A percentile compares a stretch with the other conserved stretches of the same genome.
These are phyloP conservation scores for Coniochaeta ligniaria DNA, from an alignment of 2,329 filamentous ascomycete genomes.

Conservation along the genomic window DNA sequence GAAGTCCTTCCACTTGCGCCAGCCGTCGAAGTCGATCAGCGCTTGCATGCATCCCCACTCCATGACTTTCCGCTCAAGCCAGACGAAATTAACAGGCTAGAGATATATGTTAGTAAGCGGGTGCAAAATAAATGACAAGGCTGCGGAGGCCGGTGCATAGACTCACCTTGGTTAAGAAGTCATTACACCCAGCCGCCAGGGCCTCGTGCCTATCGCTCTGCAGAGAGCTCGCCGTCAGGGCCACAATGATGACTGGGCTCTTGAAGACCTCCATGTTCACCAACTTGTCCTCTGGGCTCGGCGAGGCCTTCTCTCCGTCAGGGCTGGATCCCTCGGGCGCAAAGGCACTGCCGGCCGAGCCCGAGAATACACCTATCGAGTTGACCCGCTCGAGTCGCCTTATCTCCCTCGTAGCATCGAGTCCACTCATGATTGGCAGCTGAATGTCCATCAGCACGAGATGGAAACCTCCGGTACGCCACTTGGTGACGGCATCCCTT, in stretches of 20 bases:
- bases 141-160: neutral
- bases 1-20: constrained; percentile 95
- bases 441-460: constrained; percentile 98
- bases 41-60: constrained; percentile 99
- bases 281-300: constrained; percentile 61
- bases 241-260: constrained; percentile 95
- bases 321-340: constrained; percentile 15
- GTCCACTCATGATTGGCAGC: constrained; percentile 88
- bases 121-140: neutral
- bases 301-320: constrained; percentile 30
- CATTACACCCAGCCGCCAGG: constrained; percentile 90
- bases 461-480: constrained; percentile 88
- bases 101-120: constrained; percentile 7
- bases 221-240: constrained; percentile 85
- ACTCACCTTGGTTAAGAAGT: constrained; percentile 91
- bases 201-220: constrained; percentile 95
- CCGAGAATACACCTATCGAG: constrained; percentile 80
- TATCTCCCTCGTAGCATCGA: constrained; percentile 94
- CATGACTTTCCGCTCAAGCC: constrained; percentile 95
- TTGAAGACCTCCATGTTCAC: constrained; percentile 72
- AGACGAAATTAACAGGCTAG: constrained; percentile 93
- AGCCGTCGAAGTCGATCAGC: constrained; percentile 95
- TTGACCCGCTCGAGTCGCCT: constrained; percentile 83
- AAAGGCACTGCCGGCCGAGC: constrained; percentile 32
- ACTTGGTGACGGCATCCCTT: constrained; percentile 85